Base-by-base conservation (phyloP, 1,139 yeast species). In the Hemisphaericaspora xylanilytica region DNA sequence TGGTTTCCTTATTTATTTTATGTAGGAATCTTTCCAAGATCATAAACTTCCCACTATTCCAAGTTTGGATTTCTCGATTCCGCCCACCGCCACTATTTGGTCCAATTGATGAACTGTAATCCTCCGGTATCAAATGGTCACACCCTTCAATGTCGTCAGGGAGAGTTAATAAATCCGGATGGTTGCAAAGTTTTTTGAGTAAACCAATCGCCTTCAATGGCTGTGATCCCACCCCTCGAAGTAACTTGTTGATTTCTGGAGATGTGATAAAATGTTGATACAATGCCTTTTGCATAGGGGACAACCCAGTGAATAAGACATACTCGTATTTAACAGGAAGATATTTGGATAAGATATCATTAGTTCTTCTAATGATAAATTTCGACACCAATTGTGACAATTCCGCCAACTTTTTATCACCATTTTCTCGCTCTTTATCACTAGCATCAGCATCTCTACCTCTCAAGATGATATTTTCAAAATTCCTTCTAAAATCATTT, bases 271-370 rank as follows among this genome's bases (percentile, higher is more conserved):
- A 87, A 52, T 84, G 84, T 42, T 78, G 69, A 56, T 92, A 92
- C 2, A 92, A 60, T 2, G 71, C 61, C 40, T 70, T 67, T 59
- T 92, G 99, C 65, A 90, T 73, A 1, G 89, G 89, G 2, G 94
- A 76, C 41, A 92, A 67, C 22, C 83, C 84, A 42, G 95, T 90
- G 58, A 92, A 92, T 12, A 92, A 83, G 31, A 92, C 98, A 60
- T 92, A 96, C 59, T 92, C 99, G 58, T 89, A 90, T 59, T 92
- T 92, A 48, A 94, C 87, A 0, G 98, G 98, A 42, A 92, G 70
- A 55, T 92, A 92, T 61, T 92, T 92, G 32, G 97, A 85, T 43
- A 92, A 70, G 50, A 92, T 87, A 61, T 94, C 98, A 63, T 92
- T 92, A 0, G 98, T 90, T 56, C 99, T 80, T 56, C 99, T 77